phyloP scores from a whole-genome alignment of 495 filamentous ascomycete genomes.

The Antarctomyces pellizariae region DNA sequence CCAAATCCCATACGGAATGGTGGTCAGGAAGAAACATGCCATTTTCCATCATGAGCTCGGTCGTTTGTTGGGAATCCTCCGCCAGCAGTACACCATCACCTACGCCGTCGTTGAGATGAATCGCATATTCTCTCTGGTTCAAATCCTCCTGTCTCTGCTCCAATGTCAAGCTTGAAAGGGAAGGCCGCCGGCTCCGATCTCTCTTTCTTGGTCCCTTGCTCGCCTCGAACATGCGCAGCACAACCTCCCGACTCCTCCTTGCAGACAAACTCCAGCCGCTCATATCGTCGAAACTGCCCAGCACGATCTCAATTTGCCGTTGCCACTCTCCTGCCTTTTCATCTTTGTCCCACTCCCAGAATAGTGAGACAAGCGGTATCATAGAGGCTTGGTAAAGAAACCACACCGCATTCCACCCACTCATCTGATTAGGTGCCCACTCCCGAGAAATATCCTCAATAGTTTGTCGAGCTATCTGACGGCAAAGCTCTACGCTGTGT shows the following conservation, averaged over 20 bases:
- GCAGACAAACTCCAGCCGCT: conserved; percentile 48
- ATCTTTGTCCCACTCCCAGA: conserved; percentile 33
- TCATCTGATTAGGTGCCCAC: conserved; percentile 49
- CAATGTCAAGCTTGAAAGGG: not conserved
- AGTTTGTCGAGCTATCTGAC: conserved; percentile 40
- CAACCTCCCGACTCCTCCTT: conserved; percentile 40
- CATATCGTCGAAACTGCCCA: conserved; percentile 44
- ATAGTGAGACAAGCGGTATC: conserved; percentile 51
- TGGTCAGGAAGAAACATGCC: conserved; percentile 30
- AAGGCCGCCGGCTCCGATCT: conserved; percentile 11
- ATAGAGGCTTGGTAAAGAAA: conserved; percentile 59
- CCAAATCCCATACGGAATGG: conserved; percentile 30
- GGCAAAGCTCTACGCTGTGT: conserved; percentile 41
- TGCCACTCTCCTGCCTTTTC: conserved; percentile 15
- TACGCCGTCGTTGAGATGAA: conserved; percentile 12
- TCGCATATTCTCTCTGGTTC: conserved; percentile 10
- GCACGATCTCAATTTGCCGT: conserved; percentile 38
- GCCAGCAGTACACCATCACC: conserved; percentile 15
- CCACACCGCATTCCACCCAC: conserved; percentile 67
- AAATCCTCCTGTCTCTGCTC: conserved; percentile 4
- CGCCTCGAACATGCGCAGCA: conserved; percentile 47
- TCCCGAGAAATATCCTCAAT: conserved; percentile 48
- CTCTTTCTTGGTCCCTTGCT: conserved; percentile 10
- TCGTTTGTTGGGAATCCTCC: conserved; percentile 21
- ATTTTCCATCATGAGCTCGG: conserved; percentile 24